These are phyloP conservation scores for Mycena olivaceomarginata DNA, from an alignment of 768 basidiomycete species.

Conservation along the genomic window DNA sequence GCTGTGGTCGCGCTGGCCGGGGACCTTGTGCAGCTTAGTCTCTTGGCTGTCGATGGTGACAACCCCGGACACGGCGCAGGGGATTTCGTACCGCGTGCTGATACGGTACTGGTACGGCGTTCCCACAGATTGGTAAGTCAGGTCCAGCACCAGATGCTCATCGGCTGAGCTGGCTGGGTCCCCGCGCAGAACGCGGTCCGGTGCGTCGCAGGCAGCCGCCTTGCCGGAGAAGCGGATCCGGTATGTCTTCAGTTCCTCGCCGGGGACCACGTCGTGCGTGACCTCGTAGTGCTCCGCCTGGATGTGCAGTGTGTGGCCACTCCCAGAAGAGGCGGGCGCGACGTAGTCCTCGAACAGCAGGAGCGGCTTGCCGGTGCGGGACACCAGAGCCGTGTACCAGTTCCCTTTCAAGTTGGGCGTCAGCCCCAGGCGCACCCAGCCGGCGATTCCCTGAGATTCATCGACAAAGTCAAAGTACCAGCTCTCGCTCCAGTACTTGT, in stretches of 20 bases:
- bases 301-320: constrained; percentile 21
- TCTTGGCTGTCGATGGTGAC: constrained; percentile 15
- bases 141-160: constrained; percentile 21
- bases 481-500: constrained; percentile 28
- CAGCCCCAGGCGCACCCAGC: constrained; percentile 27
- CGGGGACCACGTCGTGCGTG: constrained; percentile 22
- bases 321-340: constrained; percentile 28
- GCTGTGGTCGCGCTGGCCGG: constrained; percentile 26
- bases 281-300: constrained; percentile 25
- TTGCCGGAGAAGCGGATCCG: constrained; percentile 22
- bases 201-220: constrained; percentile 16
- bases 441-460: constrained; percentile 20
- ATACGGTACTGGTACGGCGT: constrained; percentile 25
- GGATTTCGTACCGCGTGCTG: constrained; percentile 26
- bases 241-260: constrained; percentile 28
- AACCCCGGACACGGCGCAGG: constrained; percentile 20
- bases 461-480: constrained; percentile 30
- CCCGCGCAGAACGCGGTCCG: constrained; percentile 19
- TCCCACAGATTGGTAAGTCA: constrained; percentile 16
- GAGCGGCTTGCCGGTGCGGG: constrained; percentile 23
- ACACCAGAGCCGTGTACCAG: constrained; percentile 25
- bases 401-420: constrained; percentile 26
- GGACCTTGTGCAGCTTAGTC: constrained; percentile 17
- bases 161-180: constrained; percentile 15
- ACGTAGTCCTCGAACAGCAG: constrained; percentile 50